A percentile compares a stretch with the other conserved stretches of the same genome.
Conservation (phyloP, 23 red algal species). For the Chondrus crispus region DNA sequence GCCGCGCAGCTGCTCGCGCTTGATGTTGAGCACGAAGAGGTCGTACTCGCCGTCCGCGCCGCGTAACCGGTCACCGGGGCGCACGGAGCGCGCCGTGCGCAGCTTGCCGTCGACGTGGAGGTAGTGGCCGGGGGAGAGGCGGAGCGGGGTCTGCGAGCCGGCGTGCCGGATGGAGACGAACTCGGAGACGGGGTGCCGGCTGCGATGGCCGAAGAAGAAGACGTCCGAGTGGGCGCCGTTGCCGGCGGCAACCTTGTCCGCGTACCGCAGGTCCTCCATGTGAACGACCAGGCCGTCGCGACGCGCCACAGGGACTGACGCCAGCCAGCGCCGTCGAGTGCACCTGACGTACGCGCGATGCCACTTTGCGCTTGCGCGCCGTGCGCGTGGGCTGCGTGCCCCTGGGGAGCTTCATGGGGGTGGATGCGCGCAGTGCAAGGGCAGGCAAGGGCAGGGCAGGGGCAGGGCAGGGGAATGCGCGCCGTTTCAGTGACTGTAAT, state of each 20-base stretch:
- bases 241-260: slow-evolving; percentile 42
- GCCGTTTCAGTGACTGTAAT: too few relatives aligned
- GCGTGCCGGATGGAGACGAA: slow-evolving; percentile 52
- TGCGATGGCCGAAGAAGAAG: slow-evolving; percentile 65
- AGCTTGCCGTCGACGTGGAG: slow-evolving; percentile 68
- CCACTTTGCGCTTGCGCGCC: too few relatives aligned
- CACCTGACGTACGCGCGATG: too few relatives aligned
- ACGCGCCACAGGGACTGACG: too few relatives aligned
- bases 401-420: too few relatives aligned
- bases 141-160: slow-evolving; percentile 21
- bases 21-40: neutral
- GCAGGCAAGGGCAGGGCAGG: too few relatives aligned
- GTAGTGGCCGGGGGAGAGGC: slow-evolving; percentile 58
- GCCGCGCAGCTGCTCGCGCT: neutral
- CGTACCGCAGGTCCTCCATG: slow-evolving; percentile 32
- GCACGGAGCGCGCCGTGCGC: slow-evolving; percentile 37
- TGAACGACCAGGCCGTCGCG: slow-evolving; percentile 10
- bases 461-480: too few relatives aligned
- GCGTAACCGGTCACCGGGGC: slow-evolving; percentile 26
- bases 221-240: slow-evolving; percentile 63
- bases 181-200: neutral
- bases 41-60: slow-evolving; percentile 29
- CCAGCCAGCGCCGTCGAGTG: too few relatives aligned
- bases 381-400: too few relatives aligned
- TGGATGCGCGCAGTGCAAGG: too few relatives aligned